Base-by-base conservation (phyloP, 805 yeast species). In the Tetrapisispora phaffii region DNA sequence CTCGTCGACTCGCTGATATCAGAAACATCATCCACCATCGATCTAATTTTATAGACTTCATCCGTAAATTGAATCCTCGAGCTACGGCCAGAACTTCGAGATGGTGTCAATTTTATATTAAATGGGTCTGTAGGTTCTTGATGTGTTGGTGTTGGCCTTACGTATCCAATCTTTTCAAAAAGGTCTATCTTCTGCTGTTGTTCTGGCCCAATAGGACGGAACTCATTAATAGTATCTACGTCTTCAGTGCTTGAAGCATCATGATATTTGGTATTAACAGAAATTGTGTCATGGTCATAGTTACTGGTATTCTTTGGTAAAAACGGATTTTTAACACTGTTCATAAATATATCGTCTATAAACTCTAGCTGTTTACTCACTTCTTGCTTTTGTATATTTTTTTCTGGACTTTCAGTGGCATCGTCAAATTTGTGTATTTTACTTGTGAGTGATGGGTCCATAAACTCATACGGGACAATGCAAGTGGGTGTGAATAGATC, bases 401-500 rank as follows among this genome's bases (percentile, higher is more conserved):
- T 16, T n/a, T n/a, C n/a, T n/a, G n/a, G n/a, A n/a, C n/a, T n/a
- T 1, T 40, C 29, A 12, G 39, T 39, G n/a, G 41, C n/a, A 12
- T 38, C 21, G 5, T 36, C 38, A n/a, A 22, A 23, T 6, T 47
- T 41, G 5, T 34, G 47, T 35, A 36, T 40, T 33, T 58, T 56
- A 4, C 56, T 55, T 12, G 60, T 43, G 24, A 52, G 36, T n/a
- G 47, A 44, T 4, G 62, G 64, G 33, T 60, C 52, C 29, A 62
- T 57, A 40, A 62, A 62, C 42, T 62, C 67, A 49, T 52, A 59
- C 7, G 67, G 67, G 2, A 62, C 55, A 20, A 60, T 55, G 24
- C 55, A 47, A 0, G 57, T 54, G 1, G 67, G 63, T 38, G 55
- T 57, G 10, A 56, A 46, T 42, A 54, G 56, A 48, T 62, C 59